A percentile compares a stretch with the other conserved stretches of the same genome.
phyloP scores from a whole-genome alignment of 257 asterid species.

The Verbascum thapsus region DNA sequence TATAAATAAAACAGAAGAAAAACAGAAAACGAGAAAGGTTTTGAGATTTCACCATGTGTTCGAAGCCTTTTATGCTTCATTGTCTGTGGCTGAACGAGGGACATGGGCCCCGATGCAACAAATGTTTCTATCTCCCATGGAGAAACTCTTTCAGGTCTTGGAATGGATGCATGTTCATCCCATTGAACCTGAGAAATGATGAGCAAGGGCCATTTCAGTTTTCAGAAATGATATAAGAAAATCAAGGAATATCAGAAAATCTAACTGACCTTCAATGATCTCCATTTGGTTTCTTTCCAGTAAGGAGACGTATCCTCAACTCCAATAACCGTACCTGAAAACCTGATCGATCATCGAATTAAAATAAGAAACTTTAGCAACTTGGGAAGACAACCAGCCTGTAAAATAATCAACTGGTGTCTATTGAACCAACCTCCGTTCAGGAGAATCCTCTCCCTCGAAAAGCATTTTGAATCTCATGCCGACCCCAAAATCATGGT shows the following conservation, averaged over 20 bases:
- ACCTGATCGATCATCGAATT: slow-evolving; percentile 42
- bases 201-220: slow-evolving; percentile 7
- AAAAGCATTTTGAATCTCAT: slow-evolving; percentile 79
- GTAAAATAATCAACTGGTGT: slow-evolving; percentile 6
- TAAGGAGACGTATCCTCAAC: slow-evolving; percentile 62
- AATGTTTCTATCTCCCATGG: slow-evolving; percentile 87
- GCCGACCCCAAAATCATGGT: slow-evolving; percentile 64
- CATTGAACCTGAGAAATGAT: slow-evolving; percentile 59
- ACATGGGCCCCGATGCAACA: slow-evolving; percentile 50
- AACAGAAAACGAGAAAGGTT: slow-evolving; percentile 44
- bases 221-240: slow-evolving; percentile 5
- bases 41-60: slow-evolving; percentile 43
- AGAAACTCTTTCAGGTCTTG: slow-evolving; percentile 74
- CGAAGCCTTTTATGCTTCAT: slow-evolving; percentile 62
- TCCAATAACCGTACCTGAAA: slow-evolving; percentile 76
- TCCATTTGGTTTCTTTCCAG: slow-evolving; percentile 74
- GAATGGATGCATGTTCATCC: slow-evolving; percentile 73
- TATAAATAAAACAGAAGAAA: not conserved
- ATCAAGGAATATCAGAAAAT: slow-evolving; percentile 11
- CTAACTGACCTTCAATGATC: slow-evolving; percentile 62
- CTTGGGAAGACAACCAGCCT: not conserved
- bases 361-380: slow-evolving; percentile 7
- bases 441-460: slow-evolving; percentile 85
- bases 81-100: slow-evolving; percentile 40
- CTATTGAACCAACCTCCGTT: slow-evolving; percentile 55